phyloP scores from a whole-genome alignment of 768 basidiomycete species.

The Mrakia hoshinonis region DNA sequence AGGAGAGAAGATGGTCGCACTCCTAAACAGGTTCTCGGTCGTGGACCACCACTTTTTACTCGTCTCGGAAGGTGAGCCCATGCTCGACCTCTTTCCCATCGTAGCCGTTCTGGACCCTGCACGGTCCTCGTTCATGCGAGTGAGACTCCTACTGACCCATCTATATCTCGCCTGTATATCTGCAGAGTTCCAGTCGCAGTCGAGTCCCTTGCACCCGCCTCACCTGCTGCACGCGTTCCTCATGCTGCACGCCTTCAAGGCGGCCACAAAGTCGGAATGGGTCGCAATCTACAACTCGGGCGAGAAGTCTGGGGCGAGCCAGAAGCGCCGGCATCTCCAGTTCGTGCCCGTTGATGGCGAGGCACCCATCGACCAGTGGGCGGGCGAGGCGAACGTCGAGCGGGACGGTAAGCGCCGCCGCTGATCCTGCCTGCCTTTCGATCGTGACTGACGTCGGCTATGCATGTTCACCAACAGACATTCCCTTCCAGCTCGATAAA shows the following conservation, averaged over 20 bases:
- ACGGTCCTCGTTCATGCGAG: neutral
- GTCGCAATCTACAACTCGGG: constrained; percentile 28
- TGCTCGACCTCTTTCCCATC: neutral
- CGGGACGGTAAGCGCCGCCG: constrained; percentile 18
- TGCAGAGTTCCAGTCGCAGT: constrained; percentile 27
- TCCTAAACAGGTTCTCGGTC: constrained; percentile 29
- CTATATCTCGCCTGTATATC: neutral
- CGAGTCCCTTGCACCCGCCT: constrained; percentile 23
- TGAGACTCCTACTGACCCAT: neutral
- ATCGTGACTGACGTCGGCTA: neutral
- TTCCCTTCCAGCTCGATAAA: constrained; percentile 12
- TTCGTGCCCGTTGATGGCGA: constrained; percentile 14
- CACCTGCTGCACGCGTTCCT: constrained; percentile 29
- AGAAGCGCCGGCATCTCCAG: constrained; percentile 24
- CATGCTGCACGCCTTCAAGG: constrained; percentile 22
- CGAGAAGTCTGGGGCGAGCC: constrained; percentile 20
- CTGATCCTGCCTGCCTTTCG: neutral
- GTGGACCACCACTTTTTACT: constrained; percentile 24
- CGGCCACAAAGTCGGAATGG: constrained; percentile 4
- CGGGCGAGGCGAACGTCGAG: constrained; percentile 2
- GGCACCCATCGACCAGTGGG: constrained; percentile 27
- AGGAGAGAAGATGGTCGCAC: constrained; percentile 27
- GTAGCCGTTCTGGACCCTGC: neutral
- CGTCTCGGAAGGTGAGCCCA: constrained; percentile 14
- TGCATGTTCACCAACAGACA: neutral